phyloP scores from a whole-genome alignment of 2,329 filamentous ascomycete genomes.

The Cyphellophora europaea region DNA sequence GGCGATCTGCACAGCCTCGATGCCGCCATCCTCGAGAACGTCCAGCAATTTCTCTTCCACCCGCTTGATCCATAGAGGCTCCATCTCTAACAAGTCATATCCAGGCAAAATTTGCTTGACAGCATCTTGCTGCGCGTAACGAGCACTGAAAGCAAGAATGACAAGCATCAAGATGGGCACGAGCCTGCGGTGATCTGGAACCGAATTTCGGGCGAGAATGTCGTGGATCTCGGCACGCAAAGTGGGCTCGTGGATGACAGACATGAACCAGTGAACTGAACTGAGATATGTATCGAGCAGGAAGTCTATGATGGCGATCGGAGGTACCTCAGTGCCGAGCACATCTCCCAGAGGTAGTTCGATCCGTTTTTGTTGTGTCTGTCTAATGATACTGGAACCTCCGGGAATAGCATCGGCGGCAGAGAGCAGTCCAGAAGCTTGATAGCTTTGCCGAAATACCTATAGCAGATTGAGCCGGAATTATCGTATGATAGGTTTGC shows the following conservation, averaged over 20 bases:
- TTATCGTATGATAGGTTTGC: not conserved
- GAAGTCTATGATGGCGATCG: slow-evolving; percentile 20
- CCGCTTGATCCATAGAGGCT: slow-evolving; percentile 9
- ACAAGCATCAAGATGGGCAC: slow-evolving; percentile 29
- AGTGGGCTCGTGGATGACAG: slow-evolving; percentile 32
- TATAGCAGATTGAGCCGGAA: too few relatives aligned
- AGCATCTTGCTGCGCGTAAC: slow-evolving; percentile 24
- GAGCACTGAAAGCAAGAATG: slow-evolving; percentile 29
- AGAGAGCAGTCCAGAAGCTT: slow-evolving; percentile 4
- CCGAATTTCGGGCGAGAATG: slow-evolving; percentile 25
- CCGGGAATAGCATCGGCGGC: slow-evolving; percentile 10
- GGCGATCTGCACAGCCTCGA: slow-evolving; percentile 12
- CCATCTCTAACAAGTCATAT: slow-evolving; percentile 11
- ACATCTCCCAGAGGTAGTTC: too few relatives aligned
- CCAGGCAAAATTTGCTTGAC: slow-evolving; percentile 10
- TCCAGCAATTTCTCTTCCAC: slow-evolving; percentile 28
- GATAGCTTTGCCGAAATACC: slow-evolving; percentile 11
- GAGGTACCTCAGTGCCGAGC: slow-evolving; percentile 22
- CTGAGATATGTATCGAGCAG: slow-evolving; percentile 33
- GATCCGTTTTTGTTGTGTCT: not conserved
- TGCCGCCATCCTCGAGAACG: slow-evolving; percentile 31
- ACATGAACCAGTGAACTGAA: slow-evolving; percentile 36
- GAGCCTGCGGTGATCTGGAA: slow-evolving; percentile 24
- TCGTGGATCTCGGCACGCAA: slow-evolving; percentile 25
- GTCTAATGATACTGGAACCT: slow-evolving; percentile 5